These are phyloP conservation scores for Phytomonas sp. DNA, from an alignment of 208 protist species.

Conservation along the genomic window DNA sequence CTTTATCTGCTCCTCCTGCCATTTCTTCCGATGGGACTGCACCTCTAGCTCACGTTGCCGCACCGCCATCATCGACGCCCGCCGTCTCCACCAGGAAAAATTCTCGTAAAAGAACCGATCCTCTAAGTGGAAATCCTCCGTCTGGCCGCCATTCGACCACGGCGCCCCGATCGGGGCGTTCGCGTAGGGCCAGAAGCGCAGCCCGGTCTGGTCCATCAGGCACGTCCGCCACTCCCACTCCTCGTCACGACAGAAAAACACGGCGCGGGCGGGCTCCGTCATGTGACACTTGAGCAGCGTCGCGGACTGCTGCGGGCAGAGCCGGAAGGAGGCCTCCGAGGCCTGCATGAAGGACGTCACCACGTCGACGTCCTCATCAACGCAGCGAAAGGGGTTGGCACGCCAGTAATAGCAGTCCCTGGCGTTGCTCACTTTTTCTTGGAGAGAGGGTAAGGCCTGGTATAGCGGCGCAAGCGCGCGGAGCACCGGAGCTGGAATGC, in stretches of 20 bases:
- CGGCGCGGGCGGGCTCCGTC: constrained; percentile 82
- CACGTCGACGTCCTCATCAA: constrained; percentile 73
- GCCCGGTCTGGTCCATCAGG: constrained; percentile 85
- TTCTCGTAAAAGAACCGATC: constrained; percentile 88
- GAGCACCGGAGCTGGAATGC: constrained; percentile 83
- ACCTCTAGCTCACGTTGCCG: constrained; percentile 75
- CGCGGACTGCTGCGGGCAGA: constrained; percentile 85
- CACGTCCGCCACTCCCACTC: constrained; percentile 91
- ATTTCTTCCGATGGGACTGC: constrained; percentile 59
- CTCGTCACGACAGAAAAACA: constrained; percentile 88
- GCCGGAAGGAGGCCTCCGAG: constrained; percentile 76
- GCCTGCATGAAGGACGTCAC: constrained; percentile 84
- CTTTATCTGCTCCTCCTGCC: constrained; percentile 46
- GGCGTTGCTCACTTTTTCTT: constrained; percentile 46
- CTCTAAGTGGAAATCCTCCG: constrained; percentile 88
- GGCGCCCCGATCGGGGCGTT: constrained; percentile 75
- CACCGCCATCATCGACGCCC: constrained; percentile 73
- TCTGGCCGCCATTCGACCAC: constrained; percentile 87
- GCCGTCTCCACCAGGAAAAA: constrained; percentile 75
- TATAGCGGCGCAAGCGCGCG: constrained; percentile 84
- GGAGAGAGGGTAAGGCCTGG: constrained; percentile 75
- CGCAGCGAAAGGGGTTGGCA: constrained; percentile 77
- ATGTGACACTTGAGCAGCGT: constrained; percentile 90
- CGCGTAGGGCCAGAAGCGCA: constrained; percentile 88
- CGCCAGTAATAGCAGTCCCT: constrained; percentile 90